phyloP scores from a whole-genome alignment of 495 filamentous ascomycete species.

The Penicillium verhagenii region DNA sequence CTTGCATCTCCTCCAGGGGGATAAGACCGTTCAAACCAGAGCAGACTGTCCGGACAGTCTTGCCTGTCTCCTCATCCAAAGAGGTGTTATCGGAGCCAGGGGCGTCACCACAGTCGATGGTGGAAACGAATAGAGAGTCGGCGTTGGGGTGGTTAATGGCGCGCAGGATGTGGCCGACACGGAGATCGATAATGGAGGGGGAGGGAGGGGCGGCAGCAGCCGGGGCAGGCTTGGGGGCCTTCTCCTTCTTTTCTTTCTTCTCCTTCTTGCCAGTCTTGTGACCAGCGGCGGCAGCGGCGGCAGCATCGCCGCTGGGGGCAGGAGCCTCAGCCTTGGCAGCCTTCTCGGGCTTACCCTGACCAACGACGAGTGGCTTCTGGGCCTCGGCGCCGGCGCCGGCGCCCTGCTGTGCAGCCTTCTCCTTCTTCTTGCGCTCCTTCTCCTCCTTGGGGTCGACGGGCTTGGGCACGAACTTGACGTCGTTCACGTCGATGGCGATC shows the following conservation, averaged over 20 bases:
- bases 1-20: slow-evolving; percentile 93
- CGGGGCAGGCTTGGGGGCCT: slow-evolving; percentile 62
- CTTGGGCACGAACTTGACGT: slow-evolving; percentile 79
- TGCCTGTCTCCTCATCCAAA: slow-evolving; percentile 72
- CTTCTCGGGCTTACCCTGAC: slow-evolving; percentile 52
- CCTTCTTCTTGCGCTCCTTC: slow-evolving; percentile 86
- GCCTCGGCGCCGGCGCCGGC: slow-evolving; percentile 37
- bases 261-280: slow-evolving; percentile 50
- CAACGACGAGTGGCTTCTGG: slow-evolving; percentile 39
- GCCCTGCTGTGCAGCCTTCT: slow-evolving; percentile 63
- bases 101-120: slow-evolving; percentile 92
- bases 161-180: slow-evolving; percentile 95
- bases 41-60: slow-evolving; percentile 90
- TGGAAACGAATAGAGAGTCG: slow-evolving; percentile 92
- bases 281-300: slow-evolving; percentile 41
- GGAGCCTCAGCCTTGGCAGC: slow-evolving; percentile 27
- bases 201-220: slow-evolving; percentile 69
- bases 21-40: slow-evolving; percentile 92
- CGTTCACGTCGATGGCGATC: slow-evolving; percentile 71
- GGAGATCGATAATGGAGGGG: slow-evolving; percentile 85
- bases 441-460: slow-evolving; percentile 81
- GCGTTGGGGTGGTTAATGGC: slow-evolving; percentile 94
- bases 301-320: slow-evolving; percentile 40
- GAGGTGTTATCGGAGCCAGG: slow-evolving; percentile 82
- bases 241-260: slow-evolving; percentile 87